Base-by-base conservation (phyloP, 441 rosid species). In the Kokia cookei region DNA sequence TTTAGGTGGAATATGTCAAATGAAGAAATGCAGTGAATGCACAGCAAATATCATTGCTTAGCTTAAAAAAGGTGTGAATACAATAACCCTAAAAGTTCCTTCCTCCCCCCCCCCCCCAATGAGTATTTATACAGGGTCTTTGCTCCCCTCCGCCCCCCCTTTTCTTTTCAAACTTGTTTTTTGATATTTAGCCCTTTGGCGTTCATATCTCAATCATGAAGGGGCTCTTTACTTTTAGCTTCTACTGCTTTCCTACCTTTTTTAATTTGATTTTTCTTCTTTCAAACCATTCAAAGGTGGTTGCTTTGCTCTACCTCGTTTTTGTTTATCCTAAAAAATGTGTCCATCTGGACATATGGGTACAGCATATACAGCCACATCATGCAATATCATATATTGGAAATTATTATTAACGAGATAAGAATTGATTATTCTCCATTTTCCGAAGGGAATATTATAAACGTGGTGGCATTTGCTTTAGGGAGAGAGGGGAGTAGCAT, bases 61-160 rank as follows among this genome's bases (percentile, higher is more conserved):
- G 79, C 68, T 67, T 75, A 43, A 67, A 74, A 80, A 77, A 73
- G 29, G 87, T 71, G 87, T 81, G 84, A 79, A 77, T 24, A 17
- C 73, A 45, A 47, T 60, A 69, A 55, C 68, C 40, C 48, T 12
- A 70, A 53, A 35, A 55, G 73, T 9, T 0, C 43, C 72, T 8
- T 14, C 43, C 26, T 24, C 19, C 22, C 7, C 5, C 19, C 19
- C 45, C 43, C 15, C 50, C 2, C 27, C 29, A 19, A 14, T 47
- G 24, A 48, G 71, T 68, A 68, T 50, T n/a, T 50, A 50, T 68
- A 59, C 27, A 50, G 15, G 70, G 13, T 47, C 19, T 3, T 14
- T 47, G 15, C 8, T 13, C 59, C 60, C 57, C 17, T 3, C 57
- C 32, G 4, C 32, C 35, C 6, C 5, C 35, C 35, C 0, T 0